A percentile compares a stretch with the other conserved stretches of the same genome.
Evolutionary conservation across 768 basidiomycete species (phyloP).

Genomic region (Podaxis sp.): DNA sequence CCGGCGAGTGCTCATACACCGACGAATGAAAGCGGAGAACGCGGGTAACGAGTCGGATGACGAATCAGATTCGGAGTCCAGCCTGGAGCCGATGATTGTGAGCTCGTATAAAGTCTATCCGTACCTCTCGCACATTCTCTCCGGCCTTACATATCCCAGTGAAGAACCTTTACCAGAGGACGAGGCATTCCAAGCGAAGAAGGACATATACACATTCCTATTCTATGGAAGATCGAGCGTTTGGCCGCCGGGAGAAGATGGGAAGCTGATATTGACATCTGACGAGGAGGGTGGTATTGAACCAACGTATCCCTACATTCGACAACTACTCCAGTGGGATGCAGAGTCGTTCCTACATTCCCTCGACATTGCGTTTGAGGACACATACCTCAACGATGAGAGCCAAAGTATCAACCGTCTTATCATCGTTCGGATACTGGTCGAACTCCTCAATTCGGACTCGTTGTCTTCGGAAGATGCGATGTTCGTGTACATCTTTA

Average conservation of each 20-base stretch:
- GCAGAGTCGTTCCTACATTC: slow-evolving; percentile 93
- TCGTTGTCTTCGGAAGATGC: slow-evolving; percentile 58
- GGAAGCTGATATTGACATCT: slow-evolving; percentile 70
- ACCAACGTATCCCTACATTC: slow-evolving; percentile 87
- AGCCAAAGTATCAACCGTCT: slow-evolving; percentile 67
- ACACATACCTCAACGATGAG: slow-evolving; percentile 83
- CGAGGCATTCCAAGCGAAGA: slow-evolving; percentile 69
- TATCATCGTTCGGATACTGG: slow-evolving; percentile 76
- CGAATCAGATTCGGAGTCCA: slow-evolving; percentile 27
- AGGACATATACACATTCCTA: slow-evolving; percentile 75
- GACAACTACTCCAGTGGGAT: slow-evolving; percentile 82
- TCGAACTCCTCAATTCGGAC: slow-evolving; percentile 67
- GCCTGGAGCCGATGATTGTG: slow-evolving; percentile 56
- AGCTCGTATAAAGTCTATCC: slow-evolving; percentile 92
- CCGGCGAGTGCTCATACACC: slow-evolving; percentile 58
- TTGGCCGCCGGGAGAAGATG: slow-evolving; percentile 76
- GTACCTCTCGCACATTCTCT: slow-evolving; percentile 78
- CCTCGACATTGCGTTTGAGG: slow-evolving; percentile 94
- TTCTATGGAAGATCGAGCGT: slow-evolving; percentile 78
- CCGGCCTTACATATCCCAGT: slow-evolving; percentile 86
- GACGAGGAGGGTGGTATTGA: slow-evolving; percentile 74
- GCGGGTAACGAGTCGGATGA: slow-evolving; percentile 25
- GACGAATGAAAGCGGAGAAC: slow-evolving; percentile 34
- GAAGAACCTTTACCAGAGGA: slow-evolving; percentile 64
- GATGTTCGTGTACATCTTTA: slow-evolving; percentile 92